These are phyloP conservation scores for Erythrophleum ivorense DNA, from an alignment of 331 rosid species.

Conservation along the genomic window DNA sequence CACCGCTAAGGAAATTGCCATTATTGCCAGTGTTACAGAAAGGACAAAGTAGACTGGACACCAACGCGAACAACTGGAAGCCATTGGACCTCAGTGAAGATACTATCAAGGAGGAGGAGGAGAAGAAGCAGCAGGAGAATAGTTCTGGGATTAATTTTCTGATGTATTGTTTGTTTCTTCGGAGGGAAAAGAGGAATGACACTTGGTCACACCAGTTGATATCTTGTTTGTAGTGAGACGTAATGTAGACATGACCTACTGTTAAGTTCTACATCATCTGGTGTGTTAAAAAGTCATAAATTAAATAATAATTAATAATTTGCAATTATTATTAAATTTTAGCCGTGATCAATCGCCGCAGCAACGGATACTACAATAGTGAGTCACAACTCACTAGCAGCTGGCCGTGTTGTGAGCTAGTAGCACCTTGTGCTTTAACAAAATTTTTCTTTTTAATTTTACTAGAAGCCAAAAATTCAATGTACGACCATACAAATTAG, in stretches of 20 bases:
- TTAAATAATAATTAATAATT: neutral
- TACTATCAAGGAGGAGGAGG: neutral
- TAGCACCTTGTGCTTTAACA: neutral
- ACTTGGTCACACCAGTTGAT: neutral
- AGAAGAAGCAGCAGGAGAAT: neutral
- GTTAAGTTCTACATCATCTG: neutral
- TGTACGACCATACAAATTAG: neutral
- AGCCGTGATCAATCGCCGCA: no score
- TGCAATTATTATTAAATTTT: neutral
- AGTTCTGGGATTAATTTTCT: neutral
- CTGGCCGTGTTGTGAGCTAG: neutral
- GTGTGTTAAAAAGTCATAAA: neutral
- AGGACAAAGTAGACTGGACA: constrained; percentile 49
- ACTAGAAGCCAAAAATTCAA: neutral
- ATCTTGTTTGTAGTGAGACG: neutral
- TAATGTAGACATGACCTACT: neutral
- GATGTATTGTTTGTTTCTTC: neutral
- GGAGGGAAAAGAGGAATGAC: constrained; percentile 19
- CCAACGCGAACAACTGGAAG: constrained; percentile 50
- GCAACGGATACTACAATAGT: neutral
- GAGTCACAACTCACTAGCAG: neutral
- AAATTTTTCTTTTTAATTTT: neutral
- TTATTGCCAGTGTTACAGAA: constrained; percentile 52
- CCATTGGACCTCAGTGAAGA: constrained; percentile 50
- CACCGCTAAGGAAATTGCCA: constrained; percentile 57